Evolutionary conservation across 495 filamentous ascomycete species (phyloP).

Genomic region (Bacidia gigantensis): DNA sequence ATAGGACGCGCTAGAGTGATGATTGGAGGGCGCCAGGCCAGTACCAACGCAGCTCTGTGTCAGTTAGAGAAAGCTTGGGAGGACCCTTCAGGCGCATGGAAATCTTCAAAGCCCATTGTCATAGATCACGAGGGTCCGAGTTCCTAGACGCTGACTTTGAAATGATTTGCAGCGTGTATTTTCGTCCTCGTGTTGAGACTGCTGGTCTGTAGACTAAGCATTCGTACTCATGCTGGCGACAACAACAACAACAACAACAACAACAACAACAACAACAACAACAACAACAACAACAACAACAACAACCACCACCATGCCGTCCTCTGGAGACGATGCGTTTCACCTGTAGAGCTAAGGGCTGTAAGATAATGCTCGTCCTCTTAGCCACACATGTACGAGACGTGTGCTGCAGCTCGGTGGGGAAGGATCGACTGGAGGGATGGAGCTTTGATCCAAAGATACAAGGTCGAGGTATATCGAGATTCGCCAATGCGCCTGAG

Average conservation of each 20-base stretch:
- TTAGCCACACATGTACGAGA: not conserved
- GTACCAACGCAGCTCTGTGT: not conserved
- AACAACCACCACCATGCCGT: not conserved
- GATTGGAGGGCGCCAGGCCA: not conserved
- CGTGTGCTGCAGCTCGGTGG: not conserved
- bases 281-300: too few relatives aligned
- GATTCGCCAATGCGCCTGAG: not conserved
- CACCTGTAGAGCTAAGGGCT: not conserved
- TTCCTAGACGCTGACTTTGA: not conserved
- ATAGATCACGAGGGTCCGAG: not conserved
- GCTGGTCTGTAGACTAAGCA: not conserved
- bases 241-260: too few relatives aligned
- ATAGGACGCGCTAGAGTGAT: constrained; percentile 2
- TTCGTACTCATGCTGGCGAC: not conserved
- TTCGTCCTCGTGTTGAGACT: not conserved
- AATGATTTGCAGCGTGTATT: not conserved
- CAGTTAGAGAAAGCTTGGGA: not conserved
- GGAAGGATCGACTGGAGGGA: constrained; percentile 1
- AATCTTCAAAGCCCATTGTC: not conserved
- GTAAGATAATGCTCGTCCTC: not conserved
- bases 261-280: too few relatives aligned
- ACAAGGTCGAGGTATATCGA: not conserved
- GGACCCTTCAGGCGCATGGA: not conserved
- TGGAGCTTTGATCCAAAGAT: not conserved
- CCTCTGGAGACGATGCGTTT: not conserved